phyloP scores from a whole-genome alignment of 495 filamentous ascomycete genomes.

The Lophiotrema nucula region DNA sequence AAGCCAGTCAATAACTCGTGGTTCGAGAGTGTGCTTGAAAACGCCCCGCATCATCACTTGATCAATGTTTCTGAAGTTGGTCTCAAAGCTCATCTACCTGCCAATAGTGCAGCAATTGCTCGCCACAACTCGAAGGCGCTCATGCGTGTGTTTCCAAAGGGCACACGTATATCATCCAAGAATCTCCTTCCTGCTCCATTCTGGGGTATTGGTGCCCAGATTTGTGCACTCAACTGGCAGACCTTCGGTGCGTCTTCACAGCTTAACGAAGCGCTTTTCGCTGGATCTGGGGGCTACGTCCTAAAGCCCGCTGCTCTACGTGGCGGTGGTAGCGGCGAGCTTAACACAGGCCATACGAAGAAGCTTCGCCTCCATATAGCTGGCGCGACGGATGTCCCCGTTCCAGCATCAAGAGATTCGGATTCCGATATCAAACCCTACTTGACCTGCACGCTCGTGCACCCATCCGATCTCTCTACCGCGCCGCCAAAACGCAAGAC shows the following conservation, averaged over 20 bases:
- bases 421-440: conserved; percentile 48
- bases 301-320: conserved; percentile 53
- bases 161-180: conserved; percentile 54
- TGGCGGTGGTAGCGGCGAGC: conserved; percentile 45
- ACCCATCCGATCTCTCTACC: conserved; percentile 43
- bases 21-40: conserved; percentile 44
- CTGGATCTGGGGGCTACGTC: conserved; percentile 53
- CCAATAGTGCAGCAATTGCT: conserved; percentile 43
- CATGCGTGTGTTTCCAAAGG: conserved; percentile 59
- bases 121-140: conserved; percentile 52
- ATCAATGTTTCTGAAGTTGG: conserved; percentile 58
- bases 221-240: conserved; percentile 60
- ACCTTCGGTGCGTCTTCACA: conserved; percentile 54
- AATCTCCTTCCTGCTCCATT: conserved; percentile 53
- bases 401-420: conserved; percentile 39
- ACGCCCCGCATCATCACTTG: conserved; percentile 54
- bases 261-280: conserved; percentile 57
- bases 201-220: conserved; percentile 56
- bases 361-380: conserved; percentile 48
- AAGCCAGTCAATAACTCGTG: conserved; percentile 55
- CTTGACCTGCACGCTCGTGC: conserved; percentile 53
- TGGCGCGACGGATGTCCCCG: conserved; percentile 51
- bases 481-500: conserved; percentile 53
- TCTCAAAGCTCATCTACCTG: conserved; percentile 42
- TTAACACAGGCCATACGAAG: conserved; percentile 37